Percentiles rank a stretch among this genome's conserved stretches.
Evolutionary conservation across 129 eudicot species (phyloP).

Genomic region (Scalesia atractyloides): DNA sequence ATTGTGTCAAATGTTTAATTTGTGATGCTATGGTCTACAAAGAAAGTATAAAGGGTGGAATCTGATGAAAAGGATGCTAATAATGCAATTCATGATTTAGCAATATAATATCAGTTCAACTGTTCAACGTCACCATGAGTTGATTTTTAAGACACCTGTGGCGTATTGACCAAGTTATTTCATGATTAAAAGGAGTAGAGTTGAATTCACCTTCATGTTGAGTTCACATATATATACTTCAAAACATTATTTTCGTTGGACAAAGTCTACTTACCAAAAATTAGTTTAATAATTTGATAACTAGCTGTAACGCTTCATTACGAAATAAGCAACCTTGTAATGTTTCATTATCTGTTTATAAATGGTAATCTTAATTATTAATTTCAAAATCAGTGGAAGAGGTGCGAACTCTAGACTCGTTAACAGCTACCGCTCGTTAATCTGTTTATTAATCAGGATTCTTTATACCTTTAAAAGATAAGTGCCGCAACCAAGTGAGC

Average conservation of each 20-base stretch:
- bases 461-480: too few species aligned
- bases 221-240: slow-evolving; percentile 8
- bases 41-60: neutral
- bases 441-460: too few species aligned
- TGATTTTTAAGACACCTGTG: neutral
- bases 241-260: slow-evolving; percentile 21
- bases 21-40: neutral
- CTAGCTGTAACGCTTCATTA: neutral
- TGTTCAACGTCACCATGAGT: neutral
- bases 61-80: neutral
- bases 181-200: neutral
- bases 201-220: slow-evolving; percentile 4
- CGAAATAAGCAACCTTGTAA: neutral
- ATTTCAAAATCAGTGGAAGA: too few species aligned
- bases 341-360: neutral
- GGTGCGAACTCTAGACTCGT: too few species aligned
- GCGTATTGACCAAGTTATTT: slow-evolving; percentile 7
- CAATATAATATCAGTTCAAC: neutral
- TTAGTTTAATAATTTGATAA: neutral
- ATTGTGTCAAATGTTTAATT: neutral
- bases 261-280: slow-evolving; percentile 17
- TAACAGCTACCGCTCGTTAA: too few species aligned
- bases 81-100: neutral
- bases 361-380: too few species aligned
- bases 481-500: too few species aligned